Evolutionary conservation across 2,329 filamentous ascomycete genomes (phyloP), one percentile per base, ranked within the genome.

Genomic region (Cytospora schulzeri): DNA sequence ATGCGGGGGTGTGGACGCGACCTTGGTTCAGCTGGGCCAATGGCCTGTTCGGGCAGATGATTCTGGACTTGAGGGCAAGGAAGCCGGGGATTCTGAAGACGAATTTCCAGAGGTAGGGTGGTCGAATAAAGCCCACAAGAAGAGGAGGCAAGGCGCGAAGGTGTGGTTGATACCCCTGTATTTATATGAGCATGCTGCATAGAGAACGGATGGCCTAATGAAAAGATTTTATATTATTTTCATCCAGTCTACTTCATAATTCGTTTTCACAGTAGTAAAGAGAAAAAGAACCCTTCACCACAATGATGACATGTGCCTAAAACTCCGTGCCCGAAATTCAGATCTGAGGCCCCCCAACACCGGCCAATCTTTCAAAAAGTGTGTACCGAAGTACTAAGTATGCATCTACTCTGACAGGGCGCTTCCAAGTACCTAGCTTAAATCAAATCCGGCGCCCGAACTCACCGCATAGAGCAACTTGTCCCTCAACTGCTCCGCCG

Each of bases 381-480:
- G 12, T 22, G 11, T 48, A 24, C n/a, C 11, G 45, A 48, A 41
- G 15, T 41, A 41, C 38, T 48, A 24, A 48, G 45, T 48, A 22
- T 48, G 45, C 45, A 48, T 41, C 38, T 24, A 48, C 45, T 48
- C 50, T 45, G 11, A 14, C 3, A 6, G 22, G n/a, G 12, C 33
- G 17, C n/a, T 12, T 19, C 2, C 8, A n/a, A 14, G 11, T 22
- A 7, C 0, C 69, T 72, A 90, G 71, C 86, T 89, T 68, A 95
- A 79, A 80, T 98, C 94, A 77, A 99, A 99, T 1, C 95, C 94
- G 55, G 95, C 94, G 0, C 93, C 93, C 0, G 92, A 91, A 70
- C 91, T 91, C 24, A 97, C 87, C 11, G 94, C 94, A 76, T 97
- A 97, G 60, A 98, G 78, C 66, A 99, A 75, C 79, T 97, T 98